Percentiles rank a stretch among this genome's conserved stretches.
These are phyloP conservation scores for Nematocida ironsii DNA, from an alignment of 371 early-diverging fungal genomes.

Conservation along the genomic window DNA sequence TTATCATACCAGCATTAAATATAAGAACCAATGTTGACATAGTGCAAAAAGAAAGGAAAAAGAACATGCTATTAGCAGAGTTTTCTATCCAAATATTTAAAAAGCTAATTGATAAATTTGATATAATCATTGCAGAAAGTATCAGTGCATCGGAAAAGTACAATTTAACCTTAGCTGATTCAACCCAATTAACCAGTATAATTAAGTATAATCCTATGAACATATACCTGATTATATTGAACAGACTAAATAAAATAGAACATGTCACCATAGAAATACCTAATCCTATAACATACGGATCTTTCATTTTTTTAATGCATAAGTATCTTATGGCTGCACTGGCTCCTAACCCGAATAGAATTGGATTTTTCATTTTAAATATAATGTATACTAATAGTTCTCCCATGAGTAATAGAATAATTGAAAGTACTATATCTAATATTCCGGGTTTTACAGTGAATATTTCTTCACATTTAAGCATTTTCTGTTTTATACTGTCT, in stretches of 20 bases:
- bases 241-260: background rate
- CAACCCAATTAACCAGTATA: background rate
- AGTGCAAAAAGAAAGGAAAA: background rate
- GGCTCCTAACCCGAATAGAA: background rate
- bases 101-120: background rate
- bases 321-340: background rate
- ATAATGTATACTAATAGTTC: background rate
- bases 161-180: background rate
- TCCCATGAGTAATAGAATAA: too few relatives aligned
- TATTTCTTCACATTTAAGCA: too few relatives aligned
- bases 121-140: background rate
- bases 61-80: background rate
- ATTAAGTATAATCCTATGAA: background rate
- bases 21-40: background rate
- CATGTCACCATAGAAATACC: background rate
- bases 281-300: background rate
- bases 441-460: too few relatives aligned
- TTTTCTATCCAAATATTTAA: background rate
- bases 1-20: slow-evolving; percentile 5
- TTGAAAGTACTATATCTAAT: too few relatives aligned
- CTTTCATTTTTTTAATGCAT: background rate
- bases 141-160: background rate
- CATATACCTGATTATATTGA: background rate
- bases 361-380: background rate
- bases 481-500: too few relatives aligned